Evolutionary conservation across 106 monocot species (phyloP), one percentile per base, ranked within the genome.

Genomic region (Platanthera zijinensis): DNA sequence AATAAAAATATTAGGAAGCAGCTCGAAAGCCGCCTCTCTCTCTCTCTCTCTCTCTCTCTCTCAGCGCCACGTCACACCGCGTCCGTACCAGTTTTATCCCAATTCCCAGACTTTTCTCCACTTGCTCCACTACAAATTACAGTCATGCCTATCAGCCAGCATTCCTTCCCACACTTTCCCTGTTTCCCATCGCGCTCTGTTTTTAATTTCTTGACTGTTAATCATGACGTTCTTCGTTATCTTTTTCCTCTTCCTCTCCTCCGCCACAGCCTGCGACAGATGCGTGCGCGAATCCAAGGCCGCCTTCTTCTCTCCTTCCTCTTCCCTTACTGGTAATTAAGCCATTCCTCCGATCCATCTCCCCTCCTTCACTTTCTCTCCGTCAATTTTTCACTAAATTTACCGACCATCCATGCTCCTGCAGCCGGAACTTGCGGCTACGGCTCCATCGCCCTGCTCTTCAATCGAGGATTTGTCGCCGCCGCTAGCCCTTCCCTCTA

Each of bases 341-440:
- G 12, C 18, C n/a, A n/a, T n/a, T n/a, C n/a, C n/a, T n/a, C 48
- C 6, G 12, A 17, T 71, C 14, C 3, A 9, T 71, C 15, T 69
- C 15, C 25, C 10, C 48, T 48, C 70, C 48, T 6, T 48, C 48
- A 15, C 47, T 4, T 76, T 10, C 21, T 46, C 21, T 50, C 10
- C 1, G 39, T 64, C 48, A 3, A 51, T 2, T 74, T 52, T 21
- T 8, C 25, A 14, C 11, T 7, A 0, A 13, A 52, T 74, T 19
- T 51, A 50, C 25, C 11, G 48, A 28, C 10, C 21, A 21, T 46
- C 7, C 51, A 53, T 19, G 15, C 9, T 0, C 64, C 7, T 74
- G 10, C 52, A 95, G 95, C 62, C 77, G 95, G 95, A 10, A 84
- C 95, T 50, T 95, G 95, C 66, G 95, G 95, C 17, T 95, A 95